These are phyloP conservation scores for Tetrahymena thermophila DNA, from an alignment of 73 alveolate genomes.

Conservation along the genomic window DNA sequence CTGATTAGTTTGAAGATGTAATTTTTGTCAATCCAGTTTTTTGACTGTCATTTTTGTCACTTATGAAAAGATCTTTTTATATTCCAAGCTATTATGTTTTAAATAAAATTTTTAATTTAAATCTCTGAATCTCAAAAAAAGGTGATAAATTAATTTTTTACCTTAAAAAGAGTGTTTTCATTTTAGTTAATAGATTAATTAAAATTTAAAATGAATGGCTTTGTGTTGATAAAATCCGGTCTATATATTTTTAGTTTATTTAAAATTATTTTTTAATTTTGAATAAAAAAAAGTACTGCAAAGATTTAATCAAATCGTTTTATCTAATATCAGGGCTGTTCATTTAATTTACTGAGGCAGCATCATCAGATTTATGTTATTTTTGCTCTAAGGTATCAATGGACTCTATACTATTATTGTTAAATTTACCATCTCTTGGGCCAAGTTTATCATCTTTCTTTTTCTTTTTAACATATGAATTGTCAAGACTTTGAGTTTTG, in stretches of 20 bases:
- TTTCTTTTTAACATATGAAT: neutral
- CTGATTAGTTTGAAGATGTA: neutral
- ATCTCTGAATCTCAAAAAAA: no score
- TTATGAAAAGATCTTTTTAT: neutral
- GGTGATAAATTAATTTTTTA: neutral
- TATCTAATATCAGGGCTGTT: neutral
- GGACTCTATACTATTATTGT: neutral
- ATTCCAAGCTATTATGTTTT: neutral
- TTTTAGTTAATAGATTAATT: neutral
- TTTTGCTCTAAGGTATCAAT: neutral
- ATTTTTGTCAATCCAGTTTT: neutral
- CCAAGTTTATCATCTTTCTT: neutral
- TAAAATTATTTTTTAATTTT: neutral
- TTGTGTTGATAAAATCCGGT: neutral
- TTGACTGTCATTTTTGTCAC: neutral
- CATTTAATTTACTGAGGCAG: neutral
- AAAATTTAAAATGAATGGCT: neutral
- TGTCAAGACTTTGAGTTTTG: neutral
- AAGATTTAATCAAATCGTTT: neutral
- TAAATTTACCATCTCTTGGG: neutral
- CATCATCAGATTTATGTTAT: neutral
- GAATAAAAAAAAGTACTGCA: neutral
- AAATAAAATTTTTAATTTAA: no score
- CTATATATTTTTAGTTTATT: neutral
- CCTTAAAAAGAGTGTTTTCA: neutral